A percentile compares a stretch with the other conserved stretches of the same genome.
These are phyloP conservation scores for Globisporangium irregulare DNA, from an alignment of 352 stramenopile genomes.

Conservation along the genomic window DNA sequence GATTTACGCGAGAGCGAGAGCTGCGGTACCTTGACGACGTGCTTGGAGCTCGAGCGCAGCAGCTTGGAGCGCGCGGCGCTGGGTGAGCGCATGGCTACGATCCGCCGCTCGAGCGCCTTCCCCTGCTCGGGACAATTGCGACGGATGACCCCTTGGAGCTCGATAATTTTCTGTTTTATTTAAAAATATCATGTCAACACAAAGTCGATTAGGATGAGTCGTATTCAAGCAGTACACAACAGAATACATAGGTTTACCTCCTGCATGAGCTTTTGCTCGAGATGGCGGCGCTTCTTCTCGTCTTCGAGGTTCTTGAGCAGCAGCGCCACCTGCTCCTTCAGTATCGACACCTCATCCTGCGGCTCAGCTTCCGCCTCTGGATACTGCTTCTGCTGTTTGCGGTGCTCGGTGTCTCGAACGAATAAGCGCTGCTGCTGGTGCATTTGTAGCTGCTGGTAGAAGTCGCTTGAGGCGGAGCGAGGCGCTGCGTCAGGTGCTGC, in stretches of 20 bases:
- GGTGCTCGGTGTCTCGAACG: neutral
- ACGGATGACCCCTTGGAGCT: slow-evolving; percentile 65
- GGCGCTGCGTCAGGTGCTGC: neutral
- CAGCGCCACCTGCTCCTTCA: slow-evolving; percentile 57
- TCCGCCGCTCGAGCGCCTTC: slow-evolving; percentile 28
- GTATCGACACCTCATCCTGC: slow-evolving; percentile 33
- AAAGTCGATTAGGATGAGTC: neutral
- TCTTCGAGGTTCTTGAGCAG: slow-evolving; percentile 56
- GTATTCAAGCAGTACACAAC: too few relatives aligned
- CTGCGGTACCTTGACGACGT: slow-evolving; percentile 8
- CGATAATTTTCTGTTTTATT: slow-evolving; percentile 56
- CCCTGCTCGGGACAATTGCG: slow-evolving; percentile 43
- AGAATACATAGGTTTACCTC: slow-evolving; percentile 22
- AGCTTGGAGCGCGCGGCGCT: slow-evolving; percentile 7
- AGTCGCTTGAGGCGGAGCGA: neutral
- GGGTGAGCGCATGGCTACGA: slow-evolving; percentile 25
- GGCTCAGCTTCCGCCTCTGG: slow-evolving; percentile 13
- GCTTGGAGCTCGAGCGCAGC: slow-evolving; percentile 9
- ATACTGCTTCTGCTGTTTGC: neutral
- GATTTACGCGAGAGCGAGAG: slow-evolving; percentile 9
- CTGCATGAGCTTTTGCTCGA: slow-evolving; percentile 70
- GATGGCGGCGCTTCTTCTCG: slow-evolving; percentile 62
- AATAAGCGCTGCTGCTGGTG: slow-evolving; percentile 14
- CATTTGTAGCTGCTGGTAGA: slow-evolving; percentile 9
- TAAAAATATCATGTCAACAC: neutral